Base-by-base conservation (phyloP, 805 yeast species). In the Candida sanyiensis region DNA sequence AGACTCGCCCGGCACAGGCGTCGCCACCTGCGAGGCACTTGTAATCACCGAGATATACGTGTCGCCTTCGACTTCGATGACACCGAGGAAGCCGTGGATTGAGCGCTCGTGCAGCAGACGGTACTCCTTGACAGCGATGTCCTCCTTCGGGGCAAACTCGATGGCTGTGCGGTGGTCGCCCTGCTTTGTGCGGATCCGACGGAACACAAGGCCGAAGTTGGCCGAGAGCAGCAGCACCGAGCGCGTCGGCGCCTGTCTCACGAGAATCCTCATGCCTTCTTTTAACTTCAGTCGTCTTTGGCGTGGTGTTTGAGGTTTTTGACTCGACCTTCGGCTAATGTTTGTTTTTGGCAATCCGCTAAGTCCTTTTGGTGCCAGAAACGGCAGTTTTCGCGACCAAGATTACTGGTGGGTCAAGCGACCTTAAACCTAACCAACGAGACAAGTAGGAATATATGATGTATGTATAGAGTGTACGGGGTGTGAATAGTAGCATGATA, bases 1-100 rank as follows among this genome's bases (percentile, higher is more conserved):
- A 2, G 85, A 70, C 58, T 93, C 95, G 26, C 76, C 76, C 0
- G 81, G 80, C 12, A 85, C 68, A 0, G 97, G 97, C 20, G 72
- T 67, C 0, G 97, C 97, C 10, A 85, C 95, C 46, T 77, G 73
- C 2, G 76, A 62, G 22, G 83, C 77, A 0, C 86, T 82, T 0
- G 94, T 80, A 38, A 93, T 86, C 0, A 86, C 75, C 37, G 94
- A 84, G 27, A 90, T 61, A 52, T 80, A 93, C 3, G 78, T 73
- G 39, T 83, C 80, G 6, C 69, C 66, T 11, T 75, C 79, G 28
- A 88, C 70, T 37, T 77, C 75, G 27, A 90, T 82, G 32, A 93
- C 62, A 0, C 98, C 98, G 13, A 93, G 59, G 54, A 89, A 83
- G 1, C 95, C 94, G 45, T 65, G 59, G 4, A 76, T 67, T 31